These are phyloP conservation scores for Lycium barbarum DNA, from an alignment of 257 asterid species.

Conservation along the genomic window DNA sequence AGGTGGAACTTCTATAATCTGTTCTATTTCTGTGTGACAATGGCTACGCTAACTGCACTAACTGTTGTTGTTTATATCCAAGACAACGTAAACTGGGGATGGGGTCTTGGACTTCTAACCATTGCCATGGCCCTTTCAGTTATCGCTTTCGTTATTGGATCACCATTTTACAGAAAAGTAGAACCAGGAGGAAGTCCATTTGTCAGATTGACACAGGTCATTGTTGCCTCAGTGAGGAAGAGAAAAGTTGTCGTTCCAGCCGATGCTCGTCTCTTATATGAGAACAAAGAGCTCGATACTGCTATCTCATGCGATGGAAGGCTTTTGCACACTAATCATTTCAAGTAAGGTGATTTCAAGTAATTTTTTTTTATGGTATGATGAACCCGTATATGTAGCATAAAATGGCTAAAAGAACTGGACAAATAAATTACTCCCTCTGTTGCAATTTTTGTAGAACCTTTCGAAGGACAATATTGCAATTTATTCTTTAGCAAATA, in stretches of 20 bases:
- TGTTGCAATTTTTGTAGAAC: no score
- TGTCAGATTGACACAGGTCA: constrained; percentile 64
- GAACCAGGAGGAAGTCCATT: constrained; percentile 89
- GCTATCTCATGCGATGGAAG: constrained; percentile 63
- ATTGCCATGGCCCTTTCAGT: constrained; percentile 70
- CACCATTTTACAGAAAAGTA: constrained; percentile 60
- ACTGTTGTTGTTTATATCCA: constrained; percentile 84
- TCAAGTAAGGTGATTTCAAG: constrained; percentile 59
- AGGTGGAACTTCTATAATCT: constrained; percentile 86
- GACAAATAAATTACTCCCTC: background rate
- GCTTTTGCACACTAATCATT: constrained; percentile 74
- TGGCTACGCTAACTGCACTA: constrained; percentile 71
- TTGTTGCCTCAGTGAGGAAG: constrained; percentile 70
- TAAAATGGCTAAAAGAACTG: background rate
- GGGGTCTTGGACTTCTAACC: constrained; percentile 94
- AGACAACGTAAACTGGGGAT: constrained; percentile 83
- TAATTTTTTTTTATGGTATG: background rate
- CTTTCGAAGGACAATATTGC: no score
- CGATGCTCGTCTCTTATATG: constrained; percentile 51
- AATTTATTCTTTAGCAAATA: no score
- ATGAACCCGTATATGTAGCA: background rate
- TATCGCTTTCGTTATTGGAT: constrained; percentile 56
- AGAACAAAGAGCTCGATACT: constrained; percentile 68
- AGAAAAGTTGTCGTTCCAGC: constrained; percentile 44
- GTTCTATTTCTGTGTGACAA: constrained; percentile 76